These are phyloP conservation scores for Kluyveromyces dobzhanskii DNA, from an alignment of 805 yeast genomes.

Conservation along the genomic window DNA sequence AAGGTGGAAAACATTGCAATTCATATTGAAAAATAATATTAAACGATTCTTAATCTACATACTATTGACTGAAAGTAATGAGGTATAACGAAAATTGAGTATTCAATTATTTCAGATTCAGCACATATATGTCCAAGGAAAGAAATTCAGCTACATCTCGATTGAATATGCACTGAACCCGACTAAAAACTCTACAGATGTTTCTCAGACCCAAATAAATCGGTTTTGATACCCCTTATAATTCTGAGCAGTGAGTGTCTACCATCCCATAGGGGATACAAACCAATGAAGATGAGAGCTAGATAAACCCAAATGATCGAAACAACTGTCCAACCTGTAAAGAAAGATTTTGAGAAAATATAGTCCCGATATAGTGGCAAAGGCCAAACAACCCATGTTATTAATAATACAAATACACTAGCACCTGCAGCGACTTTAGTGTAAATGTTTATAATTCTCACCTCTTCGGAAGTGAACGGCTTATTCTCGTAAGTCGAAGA, in stretches of 20 bases:
- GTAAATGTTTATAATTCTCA: constrained; percentile 11
- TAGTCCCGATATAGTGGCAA: constrained; percentile 37
- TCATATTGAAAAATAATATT: no score
- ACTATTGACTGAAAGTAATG: no score
- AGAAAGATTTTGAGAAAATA: constrained; percentile 32
- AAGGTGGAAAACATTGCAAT: no score
- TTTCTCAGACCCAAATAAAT: neutral
- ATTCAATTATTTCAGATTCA: no score
- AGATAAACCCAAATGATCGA: constrained; percentile 34
- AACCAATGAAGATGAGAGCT: constrained; percentile 29
- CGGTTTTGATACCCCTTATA: constrained; percentile 33
- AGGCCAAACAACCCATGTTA: constrained; percentile 37
- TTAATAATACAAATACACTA: constrained; percentile 22
- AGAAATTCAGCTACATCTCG: no score
- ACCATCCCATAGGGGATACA: constrained; percentile 32
- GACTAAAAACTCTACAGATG: no score
- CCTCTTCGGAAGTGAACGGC: constrained; percentile 1
- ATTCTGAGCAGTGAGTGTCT: constrained; percentile 27
- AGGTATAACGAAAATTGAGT: no score
- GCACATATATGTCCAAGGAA: no score
- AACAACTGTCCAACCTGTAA: constrained; percentile 33
- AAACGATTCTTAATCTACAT: no score
- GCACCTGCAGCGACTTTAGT: constrained; percentile 24
- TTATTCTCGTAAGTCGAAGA: neutral
- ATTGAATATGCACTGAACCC: no score